phyloP scores from a whole-genome alignment of 2,329 filamentous ascomycete genomes.

The Aspergillus sp. region DNA sequence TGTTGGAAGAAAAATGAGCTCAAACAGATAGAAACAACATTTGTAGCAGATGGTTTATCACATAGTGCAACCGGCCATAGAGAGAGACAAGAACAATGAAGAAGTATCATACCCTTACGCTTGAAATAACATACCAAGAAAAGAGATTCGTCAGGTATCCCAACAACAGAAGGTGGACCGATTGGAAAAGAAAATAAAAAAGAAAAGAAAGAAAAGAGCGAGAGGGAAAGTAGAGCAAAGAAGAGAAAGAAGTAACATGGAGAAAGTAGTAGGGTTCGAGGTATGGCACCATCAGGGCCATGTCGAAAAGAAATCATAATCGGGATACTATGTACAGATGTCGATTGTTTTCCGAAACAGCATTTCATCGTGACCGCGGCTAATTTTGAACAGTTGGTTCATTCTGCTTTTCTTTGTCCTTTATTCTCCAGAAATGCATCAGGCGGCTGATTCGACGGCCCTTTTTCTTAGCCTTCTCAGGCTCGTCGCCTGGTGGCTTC shows the following conservation, averaged over 20 bases:
- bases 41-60: slow-evolving; percentile 21
- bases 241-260: slow-evolving; percentile 8
- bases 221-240: background rate
- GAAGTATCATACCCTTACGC: slow-evolving; percentile 34
- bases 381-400: slow-evolving; percentile 22
- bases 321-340: slow-evolving; percentile 17
- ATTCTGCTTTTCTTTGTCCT: slow-evolving; percentile 42
- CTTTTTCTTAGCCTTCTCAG: slow-evolving; percentile 45
- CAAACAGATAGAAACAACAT: slow-evolving; percentile 16
- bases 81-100: slow-evolving; percentile 33
- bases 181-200: slow-evolving; percentile 16
- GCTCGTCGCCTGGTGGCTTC: slow-evolving; percentile 41
- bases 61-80: slow-evolving; percentile 32
- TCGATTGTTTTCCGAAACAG: slow-evolving; percentile 15
- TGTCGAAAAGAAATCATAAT: slow-evolving; percentile 22
- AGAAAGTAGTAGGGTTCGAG: slow-evolving; percentile 1
- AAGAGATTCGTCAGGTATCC: slow-evolving; percentile 37
- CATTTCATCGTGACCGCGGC: slow-evolving; percentile 21
- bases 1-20: slow-evolving; percentile 7
- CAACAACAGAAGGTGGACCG: slow-evolving; percentile 18
- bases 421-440: slow-evolving; percentile 51
- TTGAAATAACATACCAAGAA: slow-evolving; percentile 27
- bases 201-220: slow-evolving; percentile 1
- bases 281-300: slow-evolving; percentile 20
- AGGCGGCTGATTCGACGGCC: slow-evolving; percentile 47